Percentiles rank a stretch among this genome's conserved stretches.
Evolutionary conservation across 2,329 filamentous ascomycete genomes (phyloP).

Genomic region (Conoideocrella luteorostrata): DNA sequence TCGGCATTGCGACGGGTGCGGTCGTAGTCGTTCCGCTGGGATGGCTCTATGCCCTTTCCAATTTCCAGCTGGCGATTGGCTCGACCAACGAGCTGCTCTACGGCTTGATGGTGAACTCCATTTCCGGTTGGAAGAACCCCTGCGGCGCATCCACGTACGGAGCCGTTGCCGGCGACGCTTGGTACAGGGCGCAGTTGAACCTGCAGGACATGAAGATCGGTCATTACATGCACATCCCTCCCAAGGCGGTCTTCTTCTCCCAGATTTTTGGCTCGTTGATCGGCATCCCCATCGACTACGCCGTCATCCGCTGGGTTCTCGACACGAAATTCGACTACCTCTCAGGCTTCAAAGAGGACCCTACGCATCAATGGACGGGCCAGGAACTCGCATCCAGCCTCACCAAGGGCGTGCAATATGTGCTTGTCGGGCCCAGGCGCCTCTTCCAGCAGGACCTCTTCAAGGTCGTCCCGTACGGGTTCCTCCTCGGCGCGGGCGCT

Average conservation of each 20-base stretch:
- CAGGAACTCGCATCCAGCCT: constrained; percentile 45
- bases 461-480: constrained; percentile 44
- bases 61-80: constrained; percentile 46
- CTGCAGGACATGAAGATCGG: constrained; percentile 60
- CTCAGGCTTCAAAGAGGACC: constrained; percentile 42
- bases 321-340: constrained; percentile 50
- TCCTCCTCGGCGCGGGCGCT: constrained; percentile 40
- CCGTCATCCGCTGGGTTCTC: constrained; percentile 53
- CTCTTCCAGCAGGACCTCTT: constrained; percentile 44
- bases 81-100: constrained; percentile 55
- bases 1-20: constrained; percentile 48
- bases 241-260: constrained; percentile 52
- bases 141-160: constrained; percentile 52
- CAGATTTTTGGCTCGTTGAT: constrained; percentile 54
- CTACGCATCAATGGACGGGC: constrained; percentile 55
- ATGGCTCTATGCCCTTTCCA: constrained; percentile 55
- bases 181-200: constrained; percentile 53
- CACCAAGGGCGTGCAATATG: constrained; percentile 53
- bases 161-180: constrained; percentile 53
- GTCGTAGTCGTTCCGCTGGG: constrained; percentile 50
- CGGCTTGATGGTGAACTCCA: constrained; percentile 50
- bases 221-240: constrained; percentile 57
- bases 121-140: constrained; percentile 46
- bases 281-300: constrained; percentile 56
- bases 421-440: constrained; percentile 45